Evolutionary conservation across 2,329 filamentous ascomycete genomes (phyloP).

Genomic region (Diaporthe velutina): DNA sequence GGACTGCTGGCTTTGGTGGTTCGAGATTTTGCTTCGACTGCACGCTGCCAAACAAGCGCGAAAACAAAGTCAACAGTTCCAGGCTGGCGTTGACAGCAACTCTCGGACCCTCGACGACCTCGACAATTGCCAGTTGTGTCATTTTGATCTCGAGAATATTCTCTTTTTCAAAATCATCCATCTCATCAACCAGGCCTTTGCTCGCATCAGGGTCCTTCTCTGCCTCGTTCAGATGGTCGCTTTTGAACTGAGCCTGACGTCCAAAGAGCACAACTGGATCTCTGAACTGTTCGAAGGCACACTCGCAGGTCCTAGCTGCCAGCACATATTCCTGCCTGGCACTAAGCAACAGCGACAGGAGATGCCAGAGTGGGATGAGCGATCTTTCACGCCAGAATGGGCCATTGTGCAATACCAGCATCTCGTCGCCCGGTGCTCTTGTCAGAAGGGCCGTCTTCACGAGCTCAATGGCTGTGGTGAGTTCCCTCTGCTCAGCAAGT

Average conservation of each 20-base stretch:
- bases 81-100: conserved; percentile 89
- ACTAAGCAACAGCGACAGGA: conserved; percentile 87
- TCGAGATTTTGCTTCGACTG: conserved; percentile 60
- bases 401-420: conserved; percentile 59
- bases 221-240: conserved; percentile 75
- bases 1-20: conserved; percentile 59
- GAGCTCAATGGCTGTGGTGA: conserved; percentile 84
- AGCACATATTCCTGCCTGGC: conserved; percentile 87
- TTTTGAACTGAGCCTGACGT: conserved; percentile 69
- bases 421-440: conserved; percentile 61
- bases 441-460: conserved; percentile 81
- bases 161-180: conserved; percentile 88
- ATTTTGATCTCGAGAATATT: conserved; percentile 94
- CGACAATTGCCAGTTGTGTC: conserved; percentile 88
- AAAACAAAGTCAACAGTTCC: conserved; percentile 86
- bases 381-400: conserved; percentile 73
- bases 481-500: conserved; percentile 87
- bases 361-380: conserved; percentile 88
- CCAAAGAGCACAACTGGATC: conserved; percentile 79
- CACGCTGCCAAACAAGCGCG: conserved; percentile 77
- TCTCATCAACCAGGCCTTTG: conserved; percentile 77
- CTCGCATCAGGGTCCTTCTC: conserved; percentile 51
- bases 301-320: conserved; percentile 86
- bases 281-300: conserved; percentile 90
- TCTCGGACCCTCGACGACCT: conserved; percentile 85